Evolutionary conservation across 768 basidiomycete genomes (phyloP), one percentile per base, ranked within the genome.

Genomic region (Boletellus ananas): DNA sequence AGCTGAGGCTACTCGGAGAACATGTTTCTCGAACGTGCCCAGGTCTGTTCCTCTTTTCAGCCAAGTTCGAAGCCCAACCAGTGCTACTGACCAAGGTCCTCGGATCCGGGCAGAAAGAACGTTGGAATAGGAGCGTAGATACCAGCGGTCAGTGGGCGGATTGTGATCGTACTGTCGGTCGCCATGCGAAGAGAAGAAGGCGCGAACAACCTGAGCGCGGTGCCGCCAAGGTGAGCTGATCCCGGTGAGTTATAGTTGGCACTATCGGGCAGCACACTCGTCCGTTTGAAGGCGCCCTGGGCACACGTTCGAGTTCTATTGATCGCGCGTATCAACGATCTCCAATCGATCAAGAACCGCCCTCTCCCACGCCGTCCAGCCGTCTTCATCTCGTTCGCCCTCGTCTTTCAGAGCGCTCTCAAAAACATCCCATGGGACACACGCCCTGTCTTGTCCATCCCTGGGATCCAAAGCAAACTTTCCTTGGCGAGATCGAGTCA

Each of bases 401-500:
- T 66, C 66, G 34, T 68, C 70, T 49, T 72, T 64, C 43, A 79
- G 58, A 9, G 89, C 90, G 41, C 74, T 76, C 56, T 80, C 72
- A 56, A 94, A 84, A 17, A 85, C 74, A 25, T 83, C 79, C 84
- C 92, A 91, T 20, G 88, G 80, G 13, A 88, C 73, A 64, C 85
- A 93, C 40, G 68, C 68, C 17, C 62, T 72, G 53, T 85, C 84
- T n/a, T 71, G 77, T 51, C 74, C 78, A 47, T 76, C 75, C 14
- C 67, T 64, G 13, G 77, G 67, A 41, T 72, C 73, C 13, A 86
- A 67, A 6, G 76, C 72, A 59, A 93, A 97, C 27, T 80, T 79
- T 4, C 93, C 91, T 75, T 98, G 96, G 34, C 90, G 79, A n/a
- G 86, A 84, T 33, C 96, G 82, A 13, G 83, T 88, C 51, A 98